Evolutionary conservation across 116 monocot species (phyloP), one percentile per base, ranked within the genome.

Genomic region (Phalaenopsis hybrid): DNA sequence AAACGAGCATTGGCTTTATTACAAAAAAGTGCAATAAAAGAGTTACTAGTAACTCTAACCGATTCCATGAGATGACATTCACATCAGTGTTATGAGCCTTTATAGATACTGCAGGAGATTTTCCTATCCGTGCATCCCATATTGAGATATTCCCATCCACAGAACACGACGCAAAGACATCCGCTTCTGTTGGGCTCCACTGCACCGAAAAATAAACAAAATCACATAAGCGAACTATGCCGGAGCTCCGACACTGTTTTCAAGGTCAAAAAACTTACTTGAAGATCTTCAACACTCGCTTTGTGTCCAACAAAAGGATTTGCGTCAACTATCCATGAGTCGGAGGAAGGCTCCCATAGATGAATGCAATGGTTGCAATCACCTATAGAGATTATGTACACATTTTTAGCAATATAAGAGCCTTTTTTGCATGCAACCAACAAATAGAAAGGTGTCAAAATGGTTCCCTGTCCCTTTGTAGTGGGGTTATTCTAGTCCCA

Each of bases 111-210:
- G 85, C 91, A 57, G 97, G 94, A 65, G 82, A 80, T 87, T 86
- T 97, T 16, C 97, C 97, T 45, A 87, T 49, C 79, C 97, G 84
- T 5, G 80, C 83, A 88, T 97, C 97, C 97, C 97, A 97, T 80
- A 97, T 94, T 61, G 89, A 80, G 80, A 97, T 84, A 59, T 76
- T 93, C 46, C 90, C 85, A 84, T 97, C 97, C 85, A 88, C 97
- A 3, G 97, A 97, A 86, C 90, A 94, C 21, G 97, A 97, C 25
- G 97, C 97, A 87, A 97, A 97, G 5, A 97, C 91, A 83, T 97
- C 94, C 12, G 91, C 81, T 91, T 97, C 94, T 82, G 94, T 97
- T 10, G 97, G 94, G 83, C 97, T 97, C 97, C 97, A 97, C 97
- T 97, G 78, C 43, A 77, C 37, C 37, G 37, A 37, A 28, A 12